Base-by-base conservation (phyloP, 2,329 filamentous ascomycete species). In the Escovopsis sp. region DNA sequence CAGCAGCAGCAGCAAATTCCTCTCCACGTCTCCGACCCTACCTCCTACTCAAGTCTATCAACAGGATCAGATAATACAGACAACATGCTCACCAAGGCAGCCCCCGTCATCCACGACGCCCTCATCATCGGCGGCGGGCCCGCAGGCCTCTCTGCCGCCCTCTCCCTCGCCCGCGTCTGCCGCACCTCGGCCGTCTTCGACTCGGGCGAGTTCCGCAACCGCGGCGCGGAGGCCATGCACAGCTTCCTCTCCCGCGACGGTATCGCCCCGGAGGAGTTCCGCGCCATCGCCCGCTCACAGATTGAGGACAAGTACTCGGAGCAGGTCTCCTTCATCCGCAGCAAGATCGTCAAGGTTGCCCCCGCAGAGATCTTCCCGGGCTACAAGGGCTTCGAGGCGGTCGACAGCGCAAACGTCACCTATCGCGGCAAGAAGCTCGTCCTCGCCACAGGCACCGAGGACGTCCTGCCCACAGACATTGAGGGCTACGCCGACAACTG, bases 401-500 rank as follows among this genome's bases (percentile, higher is more conserved):
- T 54, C 0, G 72, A 75, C 44, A 57, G 52, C 1, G 31, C 57
- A 0, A 71, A 69, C 0, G 50, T 54, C 2, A 51, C 49, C 0
- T 78, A 67, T 49, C 47, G 54, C 9, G 73, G 72, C 0, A 61
- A 61, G 37, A 78, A 72, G 45, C 41, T 81, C 2, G 66, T 74
- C 1, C 54, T 81, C 0, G 74, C 71, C 0, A 72, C 60, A 0
- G 76, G 76, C 0, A 61, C 71, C 0, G 54, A 51, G 20, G 76
- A 80, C 47, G 48, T 72, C 0, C 14, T 44, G 12, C 69, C 68
- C 0, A 60, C 51, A 2, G 50, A 67, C 12, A 67, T 77, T 2
- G 51, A 61, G 2, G 75, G 76, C 0, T 79, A 73, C 45, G 59
- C 48, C 0, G 68, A 76, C 34, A 70, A 68, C 42, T 80, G 72